Evolutionary conservation across 1,284 basidiomycete genomes (phyloP).

Genomic region (Austroboletus novae-zelandiae): DNA sequence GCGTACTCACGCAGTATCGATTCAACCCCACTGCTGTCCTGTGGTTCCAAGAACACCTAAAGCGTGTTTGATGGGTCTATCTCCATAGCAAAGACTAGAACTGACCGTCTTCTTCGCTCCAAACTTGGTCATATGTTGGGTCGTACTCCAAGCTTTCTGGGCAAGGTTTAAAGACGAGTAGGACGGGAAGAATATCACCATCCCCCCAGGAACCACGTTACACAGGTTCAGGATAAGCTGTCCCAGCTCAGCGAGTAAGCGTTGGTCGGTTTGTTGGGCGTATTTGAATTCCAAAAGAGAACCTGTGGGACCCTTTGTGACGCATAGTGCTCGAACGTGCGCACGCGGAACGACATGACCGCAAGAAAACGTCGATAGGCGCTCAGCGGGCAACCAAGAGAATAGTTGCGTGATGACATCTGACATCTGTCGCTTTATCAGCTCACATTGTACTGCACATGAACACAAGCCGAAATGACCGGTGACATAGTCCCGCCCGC

Average conservation of each 20-base stretch:
- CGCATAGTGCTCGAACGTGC: constrained; percentile 78
- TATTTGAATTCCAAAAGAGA: constrained; percentile 83
- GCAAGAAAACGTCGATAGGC: constrained; percentile 82
- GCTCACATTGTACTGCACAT: neutral
- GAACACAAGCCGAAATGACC: constrained; percentile 42
- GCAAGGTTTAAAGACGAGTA: constrained; percentile 80
- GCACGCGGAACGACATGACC: constrained; percentile 87
- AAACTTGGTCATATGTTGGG: constrained; percentile 63
- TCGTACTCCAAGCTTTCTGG: constrained; percentile 65
- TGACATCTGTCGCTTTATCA: constrained; percentile 62
- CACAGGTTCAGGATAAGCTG: constrained; percentile 79
- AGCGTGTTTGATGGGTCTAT: neutral
- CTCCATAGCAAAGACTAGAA: neutral
- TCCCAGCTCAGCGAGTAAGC: constrained; percentile 79
- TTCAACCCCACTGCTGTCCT: constrained; percentile 76
- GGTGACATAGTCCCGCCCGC: constrained; percentile 99
- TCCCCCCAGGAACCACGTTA: constrained; percentile 78
- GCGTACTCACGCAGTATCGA: constrained; percentile 76
- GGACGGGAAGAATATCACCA: constrained; percentile 94
- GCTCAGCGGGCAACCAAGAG: constrained; percentile 57
- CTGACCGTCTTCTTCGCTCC: constrained; percentile 67
- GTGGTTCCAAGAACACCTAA: constrained; percentile 89
- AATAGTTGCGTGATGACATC: constrained; percentile 88
- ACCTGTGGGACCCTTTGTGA: constrained; percentile 78
- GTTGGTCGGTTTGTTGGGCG: constrained; percentile 68